Base-by-base conservation (phyloP, 1,284 basidiomycete genomes). In the Cutaneotrichosporon dermatis region DNA sequence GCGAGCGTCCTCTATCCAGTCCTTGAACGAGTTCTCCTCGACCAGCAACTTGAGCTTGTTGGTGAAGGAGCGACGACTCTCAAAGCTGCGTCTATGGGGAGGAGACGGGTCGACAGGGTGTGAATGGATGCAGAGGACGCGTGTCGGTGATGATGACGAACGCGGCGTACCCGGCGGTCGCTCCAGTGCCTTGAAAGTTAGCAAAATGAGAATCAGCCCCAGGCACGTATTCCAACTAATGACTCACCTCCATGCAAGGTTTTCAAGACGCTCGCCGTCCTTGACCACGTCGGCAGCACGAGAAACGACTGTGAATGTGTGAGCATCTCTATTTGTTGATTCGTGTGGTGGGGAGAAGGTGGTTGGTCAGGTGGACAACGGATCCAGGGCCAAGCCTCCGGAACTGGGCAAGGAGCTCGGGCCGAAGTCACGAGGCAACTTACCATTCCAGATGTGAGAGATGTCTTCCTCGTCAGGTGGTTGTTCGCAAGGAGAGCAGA, bases 1-100 rank as follows among this genome's bases (percentile, higher is more conserved):
- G 13, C 40, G 55, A n/a, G 75, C 75, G 52, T 72, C 74, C 46
- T 64, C 66, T n/a, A 76, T 70, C 75, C 75, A 76, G 54, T 76
- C 74, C 57, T 70, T 74, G 60, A 76, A 75, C 33, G 69, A 64
- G 35, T 71, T 68, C 16, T 65, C 66, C 46, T 75, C 72, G 12
- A 75, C 63, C 6, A 76, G 59, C 15, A 76, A 66, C 39, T 68
- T 65, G 44, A 76, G 66, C 2, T 69, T 63, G 10, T 66, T 68
- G 15, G 73, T 70, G 53, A 76, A 76, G 4, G 71, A 68, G 39
- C 70, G 64, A 6, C 59, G 54, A 15, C 13, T 40, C 37, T 72
- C 72, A 42, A 59, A 55, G 34, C 67, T 69, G 6, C 58, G 63
- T n/a, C 37, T 51, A 13, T 52, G 59, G 16, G 35, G 50, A 49